Conservation (phyloP, 2,329 filamentous ascomycete species). For the Davidsoniella eucalypti region DNA sequence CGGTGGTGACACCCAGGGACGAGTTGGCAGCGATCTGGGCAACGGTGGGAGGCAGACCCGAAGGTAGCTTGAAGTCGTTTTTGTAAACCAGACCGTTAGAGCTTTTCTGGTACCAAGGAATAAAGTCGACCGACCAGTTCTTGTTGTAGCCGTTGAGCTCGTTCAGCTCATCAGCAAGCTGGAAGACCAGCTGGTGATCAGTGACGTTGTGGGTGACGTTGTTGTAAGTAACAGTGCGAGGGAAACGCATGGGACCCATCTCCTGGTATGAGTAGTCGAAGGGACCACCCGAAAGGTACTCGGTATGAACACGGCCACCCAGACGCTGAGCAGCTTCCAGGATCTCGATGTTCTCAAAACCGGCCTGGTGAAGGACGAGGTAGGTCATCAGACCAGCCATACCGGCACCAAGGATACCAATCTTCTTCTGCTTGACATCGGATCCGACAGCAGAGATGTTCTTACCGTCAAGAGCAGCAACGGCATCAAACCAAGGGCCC, state of each 20-base stretch:
- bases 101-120: constrained; percentile 41
- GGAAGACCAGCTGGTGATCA: constrained; percentile 49
- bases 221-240: constrained; percentile 33
- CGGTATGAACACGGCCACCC: constrained; percentile 47
- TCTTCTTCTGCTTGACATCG: constrained; percentile 36
- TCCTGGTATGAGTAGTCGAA: constrained; percentile 52
- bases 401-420: constrained; percentile 49
- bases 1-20: constrained; percentile 19
- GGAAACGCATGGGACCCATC: constrained; percentile 50
- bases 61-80: constrained; percentile 28
- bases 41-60: constrained; percentile 35
- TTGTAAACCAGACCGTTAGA: constrained; percentile 36
- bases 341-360: constrained; percentile 44
- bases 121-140: constrained; percentile 39
- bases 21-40: constrained; percentile 30
- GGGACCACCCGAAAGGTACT: constrained; percentile 42
- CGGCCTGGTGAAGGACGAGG: constrained; percentile 32
- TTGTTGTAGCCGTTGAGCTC: constrained; percentile 34
- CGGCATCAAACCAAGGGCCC: constrained; percentile 48
- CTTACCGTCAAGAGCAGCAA: constrained; percentile 38
- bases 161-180: constrained; percentile 44
- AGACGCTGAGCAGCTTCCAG: constrained; percentile 43
- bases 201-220: constrained; percentile 42
- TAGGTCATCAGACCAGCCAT: constrained; percentile 49
- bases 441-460: constrained; percentile 26